These are phyloP conservation scores for Mucor lusitanicus DNA, from an alignment of 371 early-diverging fungal species.

Conservation along the genomic window DNA sequence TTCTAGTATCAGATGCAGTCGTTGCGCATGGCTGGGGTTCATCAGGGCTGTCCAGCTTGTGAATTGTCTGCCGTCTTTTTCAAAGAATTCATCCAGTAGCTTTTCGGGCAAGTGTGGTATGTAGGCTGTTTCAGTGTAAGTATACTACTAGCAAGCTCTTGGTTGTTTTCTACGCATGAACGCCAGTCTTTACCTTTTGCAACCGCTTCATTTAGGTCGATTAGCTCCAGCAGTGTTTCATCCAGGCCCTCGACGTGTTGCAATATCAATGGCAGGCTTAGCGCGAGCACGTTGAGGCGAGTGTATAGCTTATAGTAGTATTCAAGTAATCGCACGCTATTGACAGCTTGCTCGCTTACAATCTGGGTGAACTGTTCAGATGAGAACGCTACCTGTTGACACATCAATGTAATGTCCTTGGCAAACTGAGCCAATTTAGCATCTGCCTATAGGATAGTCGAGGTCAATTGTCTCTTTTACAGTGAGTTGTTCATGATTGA, in stretches of 20 bases:
- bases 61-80: conserved; percentile 2
- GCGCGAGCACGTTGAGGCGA: neutral
- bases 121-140: conserved; percentile 1
- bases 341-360: neutral
- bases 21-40: neutral
- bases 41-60: neutral
- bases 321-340: neutral
- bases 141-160: too few relatives aligned
- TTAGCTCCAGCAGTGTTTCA: neutral
- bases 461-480: neutral
- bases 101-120: neutral
- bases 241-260: neutral
- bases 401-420: neutral
- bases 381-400: neutral
- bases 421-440: neutral
- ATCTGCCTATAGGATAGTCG: neutral
- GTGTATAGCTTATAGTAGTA: conserved; percentile 5
- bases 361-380: neutral
- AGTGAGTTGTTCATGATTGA: neutral
- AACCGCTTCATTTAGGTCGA: neutral
- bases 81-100: neutral
- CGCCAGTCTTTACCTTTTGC: conserved; percentile 1
- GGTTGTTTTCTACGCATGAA: too few relatives aligned
- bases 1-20: neutral
- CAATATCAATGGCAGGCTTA: neutral